Evolutionary conservation across 108 stramenopile species (phyloP), one percentile per base, ranked within the genome.

Genomic region (Epipyxis sp.): DNA sequence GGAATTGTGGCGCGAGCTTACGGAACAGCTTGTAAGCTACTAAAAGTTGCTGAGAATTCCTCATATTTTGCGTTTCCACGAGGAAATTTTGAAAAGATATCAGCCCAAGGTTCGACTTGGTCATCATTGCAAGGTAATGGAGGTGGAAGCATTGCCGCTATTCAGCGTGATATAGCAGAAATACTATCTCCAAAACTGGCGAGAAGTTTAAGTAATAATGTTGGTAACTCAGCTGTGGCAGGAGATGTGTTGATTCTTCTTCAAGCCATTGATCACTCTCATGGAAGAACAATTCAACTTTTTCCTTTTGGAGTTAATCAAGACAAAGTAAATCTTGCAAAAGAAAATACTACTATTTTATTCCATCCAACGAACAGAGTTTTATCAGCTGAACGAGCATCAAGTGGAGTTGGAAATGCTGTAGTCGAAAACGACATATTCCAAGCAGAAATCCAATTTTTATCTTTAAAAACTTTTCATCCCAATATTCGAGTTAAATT

Each of bases 1-100:
- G 96, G 97, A 6, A 87, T 98, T 57, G 97, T 98, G 0, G 95
- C 95, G 29, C 76, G 97, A 40, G 93, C 92, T 1, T 94, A 89
- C 80, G 97, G 97, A n/a, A 98, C 97, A 3, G 94, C 93, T 58
- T 95, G 71, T 57, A 39, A 42, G 10, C 25, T 74, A 29, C 27
- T 74, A 42, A 74, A 74, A 42, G 71, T 39, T 10, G 61, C 20
- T 65, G 34, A 29, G 61, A 32, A 16, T 10, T 32, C 35, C 35
- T 37, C 61, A 6, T 32, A 32, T 13, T 65, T 25, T 35, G 3
- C 10, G 3, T 32, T 65, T 65, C 3, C 13, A 6, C 61, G 61
- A 13, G 10, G 20, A 32, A 29, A 65, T 16, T 65, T 35, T 37
- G 35, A 65, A 32, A 6, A 6, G 25, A 25, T 65, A 6, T n/a